Percentiles rank a stretch among this genome's conserved stretches.
Conservation (phyloP, 306 rosid species). For the Castanea sativa region DNA sequence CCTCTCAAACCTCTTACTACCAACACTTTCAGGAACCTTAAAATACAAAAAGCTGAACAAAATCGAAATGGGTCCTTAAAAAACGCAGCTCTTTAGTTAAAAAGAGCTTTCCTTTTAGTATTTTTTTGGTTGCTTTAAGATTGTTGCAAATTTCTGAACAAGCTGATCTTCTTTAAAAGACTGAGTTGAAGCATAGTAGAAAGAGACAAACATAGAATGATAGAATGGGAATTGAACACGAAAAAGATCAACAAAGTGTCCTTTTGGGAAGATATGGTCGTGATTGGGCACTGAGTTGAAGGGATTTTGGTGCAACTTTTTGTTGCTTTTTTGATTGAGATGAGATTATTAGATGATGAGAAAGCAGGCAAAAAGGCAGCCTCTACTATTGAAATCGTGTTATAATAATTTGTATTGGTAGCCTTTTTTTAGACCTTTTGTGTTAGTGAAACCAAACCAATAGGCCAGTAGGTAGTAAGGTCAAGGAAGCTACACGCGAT, state of each 20-base stretch:
- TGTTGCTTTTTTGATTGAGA: constrained; percentile 31
- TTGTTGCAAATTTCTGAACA: background rate
- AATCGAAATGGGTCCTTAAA: background rate
- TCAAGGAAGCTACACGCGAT: constrained; percentile 3
- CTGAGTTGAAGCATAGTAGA: constrained; percentile 8
- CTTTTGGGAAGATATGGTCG: constrained; percentile 23
- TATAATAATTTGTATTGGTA: constrained; percentile 10
- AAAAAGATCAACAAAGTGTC: constrained; percentile 24
- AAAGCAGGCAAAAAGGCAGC: constrained; percentile 17
- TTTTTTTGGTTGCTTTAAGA: background rate
- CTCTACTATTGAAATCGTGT: constrained; percentile 6
- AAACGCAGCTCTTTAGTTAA: constrained; percentile 1
- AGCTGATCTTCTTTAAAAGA: background rate
- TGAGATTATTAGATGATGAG: background rate
- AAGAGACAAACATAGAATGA: background rate
- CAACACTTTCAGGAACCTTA: constrained; percentile 19
- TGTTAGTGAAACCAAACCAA: background rate
- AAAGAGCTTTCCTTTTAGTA: background rate
- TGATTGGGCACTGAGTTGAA: constrained; percentile 23
- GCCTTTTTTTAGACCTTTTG: constrained; percentile 40
- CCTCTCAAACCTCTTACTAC: constrained; percentile 20
- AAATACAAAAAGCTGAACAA: constrained; percentile 6
- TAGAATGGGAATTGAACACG: constrained; percentile 16
- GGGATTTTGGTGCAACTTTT: constrained; percentile 16
- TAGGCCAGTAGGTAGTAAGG: background rate